phyloP scores from a whole-genome alignment of 495 filamentous ascomycete genomes.

The Tuber aestivum region DNA sequence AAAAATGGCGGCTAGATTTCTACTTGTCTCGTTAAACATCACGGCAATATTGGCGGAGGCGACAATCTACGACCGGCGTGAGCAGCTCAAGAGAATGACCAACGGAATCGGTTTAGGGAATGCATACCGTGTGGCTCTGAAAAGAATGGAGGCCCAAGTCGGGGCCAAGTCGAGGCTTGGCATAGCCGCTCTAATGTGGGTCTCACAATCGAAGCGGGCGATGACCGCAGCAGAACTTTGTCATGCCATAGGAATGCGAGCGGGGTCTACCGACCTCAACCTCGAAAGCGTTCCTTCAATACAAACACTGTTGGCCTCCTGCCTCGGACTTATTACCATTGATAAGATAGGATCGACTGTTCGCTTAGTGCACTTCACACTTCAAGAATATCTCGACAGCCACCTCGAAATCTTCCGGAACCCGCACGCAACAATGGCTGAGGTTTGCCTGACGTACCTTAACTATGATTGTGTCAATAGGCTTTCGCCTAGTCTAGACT shows the following conservation, averaged over 20 bases:
- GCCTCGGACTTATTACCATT: too few species aligned
- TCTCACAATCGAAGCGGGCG: background rate
- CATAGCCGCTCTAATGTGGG: background rate
- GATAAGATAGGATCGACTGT: background rate
- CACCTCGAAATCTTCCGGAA: too few species aligned
- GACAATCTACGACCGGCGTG: background rate
- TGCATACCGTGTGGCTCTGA: background rate
- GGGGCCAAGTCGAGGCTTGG: background rate
- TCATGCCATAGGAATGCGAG: background rate
- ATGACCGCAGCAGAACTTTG: background rate
- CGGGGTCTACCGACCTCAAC: background rate
- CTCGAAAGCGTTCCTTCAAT: background rate
- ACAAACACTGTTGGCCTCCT: background rate
- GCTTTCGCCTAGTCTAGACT: background rate
- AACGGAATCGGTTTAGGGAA: background rate
- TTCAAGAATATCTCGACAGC: background rate
- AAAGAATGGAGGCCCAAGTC: background rate
- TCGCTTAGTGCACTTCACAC: background rate
- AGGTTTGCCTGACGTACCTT: background rate
- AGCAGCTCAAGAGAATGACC: background rate
- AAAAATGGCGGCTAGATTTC: too few species aligned
- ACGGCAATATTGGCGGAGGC: too few species aligned
- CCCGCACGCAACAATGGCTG: background rate
- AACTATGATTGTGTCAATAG: background rate
- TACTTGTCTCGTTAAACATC: too few species aligned